These are phyloP conservation scores for Pezicula carpinea DNA, from an alignment of 2,329 filamentous ascomycete species.

Conservation along the genomic window DNA sequence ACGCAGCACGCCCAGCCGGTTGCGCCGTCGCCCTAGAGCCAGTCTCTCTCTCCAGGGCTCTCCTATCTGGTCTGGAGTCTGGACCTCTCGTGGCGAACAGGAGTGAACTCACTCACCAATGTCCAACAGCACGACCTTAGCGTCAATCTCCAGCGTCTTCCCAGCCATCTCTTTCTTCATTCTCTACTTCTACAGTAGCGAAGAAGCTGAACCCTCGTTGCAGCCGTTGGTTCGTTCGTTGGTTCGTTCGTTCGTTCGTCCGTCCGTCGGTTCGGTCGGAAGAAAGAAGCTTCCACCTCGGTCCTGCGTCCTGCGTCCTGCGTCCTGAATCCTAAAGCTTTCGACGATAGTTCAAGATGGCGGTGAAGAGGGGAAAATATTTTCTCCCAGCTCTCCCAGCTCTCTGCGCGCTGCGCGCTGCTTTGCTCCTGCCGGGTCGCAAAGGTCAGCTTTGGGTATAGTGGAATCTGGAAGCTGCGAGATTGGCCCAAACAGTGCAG, in stretches of 20 bases:
- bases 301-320: too few relatives aligned
- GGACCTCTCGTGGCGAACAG: not conserved
- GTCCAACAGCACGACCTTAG: slow-evolving; percentile 26
- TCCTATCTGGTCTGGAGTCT: not conserved
- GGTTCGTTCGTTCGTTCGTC: not conserved
- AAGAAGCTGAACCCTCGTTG: too few relatives aligned
- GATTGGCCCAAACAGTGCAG: not conserved
- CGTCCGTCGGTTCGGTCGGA: not conserved
- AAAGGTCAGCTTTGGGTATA: slow-evolving; percentile 17
- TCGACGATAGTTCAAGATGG: slow-evolving; percentile 3
- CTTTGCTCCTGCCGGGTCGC: slow-evolving; percentile 9
- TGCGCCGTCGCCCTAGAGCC: too few relatives aligned
- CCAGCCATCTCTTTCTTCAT: not conserved
- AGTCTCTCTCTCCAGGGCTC: too few relatives aligned
- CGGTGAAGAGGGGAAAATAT: slow-evolving; percentile 14
- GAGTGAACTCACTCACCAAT: slow-evolving; percentile 27
- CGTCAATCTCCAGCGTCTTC: slow-evolving; percentile 2
- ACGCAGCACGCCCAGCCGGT: too few relatives aligned
- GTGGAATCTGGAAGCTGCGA: slow-evolving; percentile 13
- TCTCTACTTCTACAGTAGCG: not conserved
- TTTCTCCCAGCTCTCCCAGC: slow-evolving; percentile 1
- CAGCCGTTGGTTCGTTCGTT: not conserved
- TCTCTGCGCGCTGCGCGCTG: not conserved
- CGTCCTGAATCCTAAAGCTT: too few relatives aligned
- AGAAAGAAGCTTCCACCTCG: not conserved